Evolutionary conservation across 2,329 filamentous ascomycete species (phyloP).

Genomic region (Bipolaris victoriae): DNA sequence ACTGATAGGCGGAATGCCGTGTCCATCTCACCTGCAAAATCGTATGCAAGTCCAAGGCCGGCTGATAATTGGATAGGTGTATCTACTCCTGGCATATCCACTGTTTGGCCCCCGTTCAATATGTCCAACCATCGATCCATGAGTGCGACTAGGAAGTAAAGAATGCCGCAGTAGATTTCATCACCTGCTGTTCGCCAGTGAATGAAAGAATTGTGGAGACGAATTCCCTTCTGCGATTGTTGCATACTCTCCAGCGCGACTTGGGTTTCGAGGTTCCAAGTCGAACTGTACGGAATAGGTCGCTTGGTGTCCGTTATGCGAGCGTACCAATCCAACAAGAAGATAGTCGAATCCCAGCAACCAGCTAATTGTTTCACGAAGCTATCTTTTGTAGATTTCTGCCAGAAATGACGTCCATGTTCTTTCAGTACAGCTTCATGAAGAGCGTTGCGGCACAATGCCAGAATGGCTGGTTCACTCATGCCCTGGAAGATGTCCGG

Average conservation of each 20-base stretch:
- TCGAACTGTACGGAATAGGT: conserved; percentile 62
- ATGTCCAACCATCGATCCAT: conserved; percentile 63
- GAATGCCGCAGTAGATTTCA: conserved; percentile 60
- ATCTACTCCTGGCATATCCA: conserved; percentile 38
- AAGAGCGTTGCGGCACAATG: conserved; percentile 55
- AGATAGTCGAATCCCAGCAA: conserved; percentile 61
- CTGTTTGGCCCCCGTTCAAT: conserved; percentile 52
- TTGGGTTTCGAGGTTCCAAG: conserved; percentile 64
- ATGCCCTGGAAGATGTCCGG: conserved; percentile 52
- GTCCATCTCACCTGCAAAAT: conserved; percentile 19
- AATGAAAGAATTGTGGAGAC: conserved; percentile 63
- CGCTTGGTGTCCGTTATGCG: conserved; percentile 55
- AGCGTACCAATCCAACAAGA: conserved; percentile 62
- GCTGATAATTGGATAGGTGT: background rate
- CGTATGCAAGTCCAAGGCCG: background rate
- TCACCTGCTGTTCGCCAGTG: conserved; percentile 64
- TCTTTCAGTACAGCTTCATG: conserved; percentile 55
- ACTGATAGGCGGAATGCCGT: conserved; percentile 55
- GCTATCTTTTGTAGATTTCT: conserved; percentile 51
- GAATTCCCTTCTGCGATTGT: conserved; percentile 61
- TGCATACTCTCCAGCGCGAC: conserved; percentile 60
- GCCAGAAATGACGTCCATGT: conserved; percentile 52
- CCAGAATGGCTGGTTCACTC: conserved; percentile 58
- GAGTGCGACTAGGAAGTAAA: conserved; percentile 62
- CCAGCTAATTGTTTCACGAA: conserved; percentile 59